Conservation (phyloP, 2,329 filamentous ascomycete species). For the Clarireedia paspali region DNA sequence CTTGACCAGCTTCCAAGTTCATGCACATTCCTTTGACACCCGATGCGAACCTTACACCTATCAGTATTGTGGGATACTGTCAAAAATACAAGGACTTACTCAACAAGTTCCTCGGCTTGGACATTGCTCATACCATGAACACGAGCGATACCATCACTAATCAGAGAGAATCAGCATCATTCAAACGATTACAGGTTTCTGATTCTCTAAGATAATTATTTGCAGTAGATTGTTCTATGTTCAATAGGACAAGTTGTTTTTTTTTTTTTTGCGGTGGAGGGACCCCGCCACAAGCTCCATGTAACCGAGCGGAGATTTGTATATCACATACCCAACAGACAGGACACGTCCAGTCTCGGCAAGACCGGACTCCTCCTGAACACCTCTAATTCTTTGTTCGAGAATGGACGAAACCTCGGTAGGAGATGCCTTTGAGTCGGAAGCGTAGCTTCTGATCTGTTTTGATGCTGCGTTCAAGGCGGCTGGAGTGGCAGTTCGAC, state of each 20-base stretch:
- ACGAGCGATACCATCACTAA: conserved; percentile 99
- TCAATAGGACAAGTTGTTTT: not conserved
- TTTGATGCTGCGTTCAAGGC: conserved; percentile 62
- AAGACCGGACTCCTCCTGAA: conserved; percentile 91
- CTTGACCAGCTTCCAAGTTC: conserved; percentile 99
- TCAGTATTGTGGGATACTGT: conserved; percentile 13
- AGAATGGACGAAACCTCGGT: conserved; percentile 99
- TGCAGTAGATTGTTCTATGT: not conserved
- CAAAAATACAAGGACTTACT: conserved; percentile 57
- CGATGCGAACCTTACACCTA: conserved; percentile 74
- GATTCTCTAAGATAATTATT: too few relatives aligned
- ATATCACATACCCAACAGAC: conserved; percentile 82
- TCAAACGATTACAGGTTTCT: not conserved
- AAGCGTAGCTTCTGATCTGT: conserved; percentile 79
- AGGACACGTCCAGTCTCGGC: conserved; percentile 98
- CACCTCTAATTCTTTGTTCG: conserved; percentile 97
- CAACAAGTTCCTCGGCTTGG: conserved; percentile 99
- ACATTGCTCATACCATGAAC: conserved; percentile 99
- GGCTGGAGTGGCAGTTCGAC: conserved; percentile 78
- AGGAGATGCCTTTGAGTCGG: conserved; percentile 88
- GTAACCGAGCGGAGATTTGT: too few relatives aligned
- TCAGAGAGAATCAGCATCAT: conserved; percentile 19
- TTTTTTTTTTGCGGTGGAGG: too few relatives aligned
- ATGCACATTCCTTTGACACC: conserved; percentile 99
- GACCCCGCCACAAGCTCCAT: too few relatives aligned